Conservation (phyloP, 1,284 basidiomycete species). For the Papiliotrema nemorosa region DNA sequence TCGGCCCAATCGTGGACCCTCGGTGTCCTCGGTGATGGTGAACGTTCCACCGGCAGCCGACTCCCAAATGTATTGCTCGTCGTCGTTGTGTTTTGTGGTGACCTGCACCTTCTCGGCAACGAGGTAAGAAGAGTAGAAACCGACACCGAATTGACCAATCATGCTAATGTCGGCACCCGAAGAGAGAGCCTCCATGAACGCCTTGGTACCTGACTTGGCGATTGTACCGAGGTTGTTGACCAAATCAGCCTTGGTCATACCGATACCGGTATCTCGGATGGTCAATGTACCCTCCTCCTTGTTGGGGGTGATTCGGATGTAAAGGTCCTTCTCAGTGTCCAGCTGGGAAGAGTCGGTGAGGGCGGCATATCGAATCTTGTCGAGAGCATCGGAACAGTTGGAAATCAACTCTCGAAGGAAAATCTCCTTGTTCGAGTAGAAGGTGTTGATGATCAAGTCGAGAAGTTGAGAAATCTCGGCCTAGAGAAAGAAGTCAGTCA, state of each 20-base stretch:
- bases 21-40: slow-evolving; percentile 92
- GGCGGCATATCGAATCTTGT: slow-evolving; percentile 88
- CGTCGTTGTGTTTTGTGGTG: slow-evolving; percentile 99
- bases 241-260: slow-evolving; percentile 88
- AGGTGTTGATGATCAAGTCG: slow-evolving; percentile 68
- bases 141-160: slow-evolving; percentile 74
- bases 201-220: slow-evolving; percentile 79
- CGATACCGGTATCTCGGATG: slow-evolving; percentile 95
- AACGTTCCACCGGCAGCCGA: slow-evolving; percentile 98
- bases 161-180: slow-evolving; percentile 93
- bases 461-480: slow-evolving; percentile 91
- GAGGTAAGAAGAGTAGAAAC: slow-evolving; percentile 99
- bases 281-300: slow-evolving; percentile 91
- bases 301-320: slow-evolving; percentile 88
- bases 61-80: slow-evolving; percentile 99
- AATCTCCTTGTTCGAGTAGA: slow-evolving; percentile 99
- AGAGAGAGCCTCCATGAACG: slow-evolving; percentile 87
- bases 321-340: slow-evolving; percentile 83
- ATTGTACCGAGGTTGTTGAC: slow-evolving; percentile 92
- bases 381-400: slow-evolving; percentile 79
- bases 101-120: slow-evolving; percentile 98
- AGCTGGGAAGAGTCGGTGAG: slow-evolving; percentile 85
- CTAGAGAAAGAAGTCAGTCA: slow-evolving; percentile 58
- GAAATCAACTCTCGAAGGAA: slow-evolving; percentile 85
- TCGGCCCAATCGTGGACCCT: slow-evolving; percentile 86